Base-by-base conservation (phyloP, 1,139 yeast species). In the Lodderomyces elongisporus region DNA sequence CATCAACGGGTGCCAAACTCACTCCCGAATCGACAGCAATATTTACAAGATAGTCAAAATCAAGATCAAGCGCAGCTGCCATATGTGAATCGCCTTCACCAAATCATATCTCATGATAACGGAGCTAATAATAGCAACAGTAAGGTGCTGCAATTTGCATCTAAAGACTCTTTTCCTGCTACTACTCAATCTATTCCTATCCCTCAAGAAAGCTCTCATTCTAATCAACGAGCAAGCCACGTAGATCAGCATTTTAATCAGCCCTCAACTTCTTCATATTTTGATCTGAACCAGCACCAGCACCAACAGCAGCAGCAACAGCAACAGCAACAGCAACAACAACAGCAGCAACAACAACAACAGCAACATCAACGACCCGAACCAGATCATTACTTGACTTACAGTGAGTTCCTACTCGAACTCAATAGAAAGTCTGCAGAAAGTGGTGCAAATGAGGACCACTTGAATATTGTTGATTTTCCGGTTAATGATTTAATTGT, bases 401-500 rank as follows among this genome's bases (percentile, higher is more conserved):
- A 68, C 42, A 51, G 51, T 17, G 74, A 68, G 41, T 68, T 62
- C 39, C 58, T 65, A 34, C 51, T 52, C n/a, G 54, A 58, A 33
- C 52, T 66, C 34, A 49, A 56, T 10, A 25, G 41, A 9, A 55
- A 56, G 31, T 62, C 60, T 30, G 36, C 32, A 14, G 34, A 33
- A 28, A 35, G 36, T 20, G 48, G 47, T 14, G 33, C 42, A 4
- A 39, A 46, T 21, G 73, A 73, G 34, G 77, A 70, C 28, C 89
- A 79, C 47, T 65, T 85, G 39, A 87, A 85, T 52, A 85, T 89
- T 35, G 89, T 87, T 12, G 85, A 79, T 30, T 85, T 80, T 51
- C 89, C 95, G 0, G 88, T 85, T 2, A 76, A 82, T 38, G 93
- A 85, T 44, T 70, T 91, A 22, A 70, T 91, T 30, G 57, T 79